phyloP scores from a whole-genome alignment of 139 green algal genomes.

The Chlorella sp. region DNA sequence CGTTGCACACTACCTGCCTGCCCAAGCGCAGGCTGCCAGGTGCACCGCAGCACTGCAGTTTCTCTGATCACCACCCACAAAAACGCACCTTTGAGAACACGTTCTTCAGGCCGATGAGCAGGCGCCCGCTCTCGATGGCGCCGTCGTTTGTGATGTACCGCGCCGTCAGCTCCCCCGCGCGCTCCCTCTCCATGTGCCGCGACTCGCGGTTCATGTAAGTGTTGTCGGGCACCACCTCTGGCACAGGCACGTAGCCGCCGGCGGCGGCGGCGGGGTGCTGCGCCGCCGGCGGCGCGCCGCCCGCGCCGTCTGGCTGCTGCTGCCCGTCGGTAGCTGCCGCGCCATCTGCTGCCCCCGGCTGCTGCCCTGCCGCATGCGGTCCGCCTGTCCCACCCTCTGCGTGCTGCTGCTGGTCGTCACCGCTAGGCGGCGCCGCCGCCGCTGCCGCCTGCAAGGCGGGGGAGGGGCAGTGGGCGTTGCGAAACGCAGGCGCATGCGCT shows the following conservation, averaged over 20 bases:
- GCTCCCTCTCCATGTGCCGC: conserved; percentile 47
- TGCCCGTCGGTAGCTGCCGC: neutral
- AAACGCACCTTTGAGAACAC: conserved; percentile 84
- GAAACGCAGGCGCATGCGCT: too few relatives aligned
- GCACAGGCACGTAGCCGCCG: neutral
- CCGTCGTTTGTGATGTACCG: conserved; percentile 53
- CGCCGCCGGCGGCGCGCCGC: neutral
- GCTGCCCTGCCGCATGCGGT: neutral
- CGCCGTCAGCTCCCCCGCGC: conserved; percentile 43
- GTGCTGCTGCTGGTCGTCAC: neutral
- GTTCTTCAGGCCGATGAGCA: conserved; percentile 92
- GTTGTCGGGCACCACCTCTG: neutral
- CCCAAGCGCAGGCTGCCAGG: too few relatives aligned
- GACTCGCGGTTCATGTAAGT: conserved; percentile 43
- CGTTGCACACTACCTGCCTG: too few relatives aligned
- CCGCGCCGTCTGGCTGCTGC: conserved; percentile 12
- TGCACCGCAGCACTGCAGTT: too few relatives aligned
- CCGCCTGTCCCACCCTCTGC: neutral
- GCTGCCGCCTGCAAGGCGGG: neutral
- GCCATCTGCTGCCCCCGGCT: neutral
- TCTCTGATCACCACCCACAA: too few relatives aligned
- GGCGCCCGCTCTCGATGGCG: neutral
- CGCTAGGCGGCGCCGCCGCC: neutral
- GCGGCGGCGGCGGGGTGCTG: neutral
- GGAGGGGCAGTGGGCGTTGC: too few relatives aligned